Base-by-base conservation (phyloP, 1,284 basidiomycete genomes). In the Xerocomus amazonicus region DNA sequence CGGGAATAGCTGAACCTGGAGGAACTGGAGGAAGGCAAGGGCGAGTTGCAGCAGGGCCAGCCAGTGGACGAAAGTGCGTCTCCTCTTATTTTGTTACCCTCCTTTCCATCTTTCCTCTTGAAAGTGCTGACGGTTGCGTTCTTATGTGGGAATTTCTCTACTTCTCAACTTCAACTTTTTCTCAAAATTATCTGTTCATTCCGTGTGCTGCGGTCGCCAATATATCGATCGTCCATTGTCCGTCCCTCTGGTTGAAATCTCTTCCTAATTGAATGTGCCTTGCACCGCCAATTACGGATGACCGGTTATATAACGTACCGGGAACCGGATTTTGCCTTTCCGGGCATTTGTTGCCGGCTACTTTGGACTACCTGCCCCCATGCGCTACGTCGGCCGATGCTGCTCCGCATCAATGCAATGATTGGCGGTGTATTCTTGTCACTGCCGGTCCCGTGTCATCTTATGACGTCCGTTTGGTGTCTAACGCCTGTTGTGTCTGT, bases 51-150 rank as follows among this genome's bases (percentile, higher is more conserved):
- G 43, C 59, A 7, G 57, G 45, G 16, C 29, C 49, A 28, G 50
- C 65, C 41, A 51, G 58, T 40, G 61, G 54, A 47, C 60, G 61
- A 9, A 66, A 57, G 63, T 66, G 54, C 52, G 63, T 63, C 16
- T 44, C 34, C 14, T 40, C 51, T 54, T 51, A 35, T 47, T 29
- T 46, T 9, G 3, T 26, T 28, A 1, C 17, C n/a, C 29, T 26
- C 5, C 23, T 13, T 35, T 29, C 16, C 36, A 28, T 29, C 26
- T 6, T 6, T 10, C 6, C 12, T 17, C 10, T 34, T 32, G 33
- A 35, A 9, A 9, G 45, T 52, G 40, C 61, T 65, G 43, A 61
- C 43, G 42, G 29, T n/a, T n/a, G 17, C 45, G 34, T 41, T 23
- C 37, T n/a, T 31, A 38, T 47, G 28, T 8, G 9, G 10, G 9